Evolutionary conservation across 768 basidiomycete species (phyloP), one percentile per base, ranked within the genome.

Genomic region (Tephrocybe sp.): DNA sequence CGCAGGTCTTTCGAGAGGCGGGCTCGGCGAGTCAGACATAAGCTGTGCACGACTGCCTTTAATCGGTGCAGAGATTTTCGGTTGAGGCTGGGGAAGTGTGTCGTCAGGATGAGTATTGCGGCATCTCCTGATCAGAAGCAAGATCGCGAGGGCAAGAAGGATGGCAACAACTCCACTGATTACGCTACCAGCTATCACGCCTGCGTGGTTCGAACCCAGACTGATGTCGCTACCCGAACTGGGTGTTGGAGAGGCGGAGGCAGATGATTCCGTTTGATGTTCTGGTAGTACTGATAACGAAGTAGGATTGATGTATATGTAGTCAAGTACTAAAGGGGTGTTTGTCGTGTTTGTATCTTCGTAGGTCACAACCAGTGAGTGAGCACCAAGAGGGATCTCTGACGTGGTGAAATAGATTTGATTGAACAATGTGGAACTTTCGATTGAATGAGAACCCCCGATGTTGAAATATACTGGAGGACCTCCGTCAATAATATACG

Each of bases 401-500:
- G n/a, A n/a, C n/a, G n/a, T n/a, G n/a, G n/a, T n/a, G n/a, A n/a
- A n/a, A n/a, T n/a, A n/a, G n/a, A n/a, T n/a, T n/a, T n/a, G n/a
- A n/a, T 64, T 58, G 24, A 60, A 66, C 58, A 9, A 40, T 31
- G 8, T 47, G 51, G 11, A 43, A 41, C 11, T 34, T n/a, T 66
- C 49, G 4, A 49, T 43, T 54, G 52, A 5, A 51, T 48, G 1
- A 59, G 47, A 13, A n/a, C n/a, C n/a, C n/a, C n/a, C n/a, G n/a
- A n/a, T n/a, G n/a, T n/a, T n/a, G n/a, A n/a, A n/a, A n/a, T n/a
- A n/a, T n/a, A n/a, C n/a, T n/a, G n/a, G n/a, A n/a, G n/a, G n/a
- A n/a, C n/a, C n/a, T n/a, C n/a, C 48, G 28, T 9, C 53, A 54
- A 69, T 55, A 6, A 54, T 51, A 39, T 62, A 69, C 12, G 54